phyloP scores from a whole-genome alignment of 179 eudicot species.

The Drosera spatulata region DNA sequence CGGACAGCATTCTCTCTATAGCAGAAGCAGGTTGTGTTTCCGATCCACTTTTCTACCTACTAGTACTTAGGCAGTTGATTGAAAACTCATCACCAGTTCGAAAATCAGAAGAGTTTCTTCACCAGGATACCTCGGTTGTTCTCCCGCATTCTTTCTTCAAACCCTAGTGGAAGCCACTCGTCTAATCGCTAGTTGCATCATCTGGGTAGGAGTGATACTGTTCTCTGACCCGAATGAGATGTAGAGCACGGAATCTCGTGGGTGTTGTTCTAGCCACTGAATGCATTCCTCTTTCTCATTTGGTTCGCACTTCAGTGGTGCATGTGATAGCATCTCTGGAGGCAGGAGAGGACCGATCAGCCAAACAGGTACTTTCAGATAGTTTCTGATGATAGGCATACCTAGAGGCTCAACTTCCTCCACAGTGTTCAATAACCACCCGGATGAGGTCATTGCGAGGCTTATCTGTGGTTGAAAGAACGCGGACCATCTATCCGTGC shows the following conservation, averaged over 20 bases:
- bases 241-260: conserved; percentile 40
- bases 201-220: conserved; percentile 49
- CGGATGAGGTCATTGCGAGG: conserved; percentile 21
- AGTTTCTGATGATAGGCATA: conserved; percentile 28
- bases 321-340: conserved; percentile 10
- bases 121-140: conserved; percentile 42
- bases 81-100: no score
- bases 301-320: neutral
- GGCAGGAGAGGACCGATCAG: conserved; percentile 60
- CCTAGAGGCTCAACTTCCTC: conserved; percentile 77
- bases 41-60: no score
- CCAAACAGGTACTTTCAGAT: conserved; percentile 49
- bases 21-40: no score
- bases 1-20: no score
- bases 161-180: conserved; percentile 75
- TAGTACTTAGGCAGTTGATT: no score
- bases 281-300: conserved; percentile 19
- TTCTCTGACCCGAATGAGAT: conserved; percentile 90
- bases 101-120: no score
- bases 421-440: conserved; percentile 57
- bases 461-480: conserved; percentile 47
- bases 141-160: conserved; percentile 32
- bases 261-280: conserved; percentile 42
- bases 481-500: conserved; percentile 55
- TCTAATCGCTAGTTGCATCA: conserved; percentile 68